phyloP scores from a whole-genome alignment of 192 early-diverging fungal species.

The Entophlyctis luteolus region DNA sequence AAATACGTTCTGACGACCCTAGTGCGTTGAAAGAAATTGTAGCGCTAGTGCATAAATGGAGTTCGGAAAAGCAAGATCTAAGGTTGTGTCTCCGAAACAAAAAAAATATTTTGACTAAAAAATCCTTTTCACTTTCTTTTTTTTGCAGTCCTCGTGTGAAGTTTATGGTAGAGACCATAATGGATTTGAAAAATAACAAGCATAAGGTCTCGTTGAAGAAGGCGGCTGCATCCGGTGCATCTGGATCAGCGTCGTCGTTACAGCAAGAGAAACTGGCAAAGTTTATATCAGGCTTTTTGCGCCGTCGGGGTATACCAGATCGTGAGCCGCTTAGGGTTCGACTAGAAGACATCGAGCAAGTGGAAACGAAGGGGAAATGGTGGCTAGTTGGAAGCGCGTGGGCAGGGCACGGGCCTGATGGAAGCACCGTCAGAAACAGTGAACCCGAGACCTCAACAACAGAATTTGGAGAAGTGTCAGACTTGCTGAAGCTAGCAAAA shows the following conservation, averaged over 20 bases:
- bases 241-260: slow-evolving; percentile 14
- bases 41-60: slow-evolving; percentile 57
- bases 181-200: slow-evolving; percentile 86
- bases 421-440: slow-evolving; percentile 7
- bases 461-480: slow-evolving; percentile 2
- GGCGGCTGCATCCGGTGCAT: background rate
- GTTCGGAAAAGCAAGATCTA: slow-evolving; percentile 32
- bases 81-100: background rate
- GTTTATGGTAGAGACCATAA: slow-evolving; percentile 95
- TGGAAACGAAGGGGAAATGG: slow-evolving; percentile 91
- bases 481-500: slow-evolving; percentile 73
- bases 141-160: slow-evolving; percentile 56
- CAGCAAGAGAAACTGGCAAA: slow-evolving; percentile 50
- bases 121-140: background rate
- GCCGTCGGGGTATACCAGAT: slow-evolving; percentile 7
- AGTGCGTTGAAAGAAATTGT: slow-evolving; percentile 87
- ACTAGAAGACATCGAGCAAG: slow-evolving; percentile 76
- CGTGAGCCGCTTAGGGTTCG: slow-evolving; percentile 63
- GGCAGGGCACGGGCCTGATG: slow-evolving; percentile 67
- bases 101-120: background rate
- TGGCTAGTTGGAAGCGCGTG: slow-evolving; percentile 96
- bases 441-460: background rate
- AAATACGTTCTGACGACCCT: slow-evolving; percentile 90
- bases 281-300: slow-evolving; percentile 20
- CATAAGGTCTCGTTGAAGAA: slow-evolving; percentile 47